Percentiles rank a stretch among this genome's conserved stretches.
phyloP scores from a whole-genome alignment of 768 basidiomycete species.

The Brasilioporus rufonigricans region DNA sequence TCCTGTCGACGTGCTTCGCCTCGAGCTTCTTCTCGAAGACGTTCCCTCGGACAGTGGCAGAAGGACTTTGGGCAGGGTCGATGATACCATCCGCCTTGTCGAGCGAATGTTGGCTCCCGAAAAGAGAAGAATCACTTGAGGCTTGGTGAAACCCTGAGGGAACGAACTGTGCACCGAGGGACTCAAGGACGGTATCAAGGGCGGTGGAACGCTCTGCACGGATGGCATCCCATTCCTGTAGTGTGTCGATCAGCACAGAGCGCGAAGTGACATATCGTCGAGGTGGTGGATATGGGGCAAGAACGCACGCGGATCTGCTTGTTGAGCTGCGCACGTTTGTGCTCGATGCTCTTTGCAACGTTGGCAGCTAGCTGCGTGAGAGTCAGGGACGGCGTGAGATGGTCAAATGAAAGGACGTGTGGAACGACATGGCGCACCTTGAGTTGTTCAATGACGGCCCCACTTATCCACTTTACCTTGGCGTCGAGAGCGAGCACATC shows the following conservation, averaged over 20 bases:
- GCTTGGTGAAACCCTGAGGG: slow-evolving; percentile 75
- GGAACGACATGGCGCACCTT: slow-evolving; percentile 44
- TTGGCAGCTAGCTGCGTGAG: slow-evolving; percentile 59
- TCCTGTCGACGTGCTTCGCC: slow-evolving; percentile 40
- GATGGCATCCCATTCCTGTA: slow-evolving; percentile 70
- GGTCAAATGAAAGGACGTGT: too few relatives aligned
- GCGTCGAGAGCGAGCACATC: slow-evolving; percentile 79
- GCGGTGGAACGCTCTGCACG: slow-evolving; percentile 59
- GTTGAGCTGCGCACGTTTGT: slow-evolving; percentile 60
- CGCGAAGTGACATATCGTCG: not conserved
- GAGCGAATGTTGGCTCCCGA: slow-evolving; percentile 70
- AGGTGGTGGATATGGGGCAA: not conserved
- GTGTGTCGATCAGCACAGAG: not conserved
- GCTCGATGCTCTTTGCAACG: slow-evolving; percentile 73
- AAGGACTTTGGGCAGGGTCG: slow-evolving; percentile 35
- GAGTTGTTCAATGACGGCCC: slow-evolving; percentile 73
- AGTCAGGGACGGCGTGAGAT: not conserved
- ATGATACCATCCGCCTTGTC: slow-evolving; percentile 36
- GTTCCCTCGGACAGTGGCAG: slow-evolving; percentile 31
- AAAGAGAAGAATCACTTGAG: slow-evolving; percentile 68
- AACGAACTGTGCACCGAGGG: slow-evolving; percentile 68
- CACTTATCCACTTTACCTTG: slow-evolving; percentile 73
- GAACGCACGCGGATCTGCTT: slow-evolving; percentile 58
- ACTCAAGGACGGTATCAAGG: slow-evolving; percentile 69
- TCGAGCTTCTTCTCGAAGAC: slow-evolving; percentile 17